Evolutionary conservation across 2,329 filamentous ascomycete genomes (phyloP).

Genomic region (Paecilomyces formosus): DNA sequence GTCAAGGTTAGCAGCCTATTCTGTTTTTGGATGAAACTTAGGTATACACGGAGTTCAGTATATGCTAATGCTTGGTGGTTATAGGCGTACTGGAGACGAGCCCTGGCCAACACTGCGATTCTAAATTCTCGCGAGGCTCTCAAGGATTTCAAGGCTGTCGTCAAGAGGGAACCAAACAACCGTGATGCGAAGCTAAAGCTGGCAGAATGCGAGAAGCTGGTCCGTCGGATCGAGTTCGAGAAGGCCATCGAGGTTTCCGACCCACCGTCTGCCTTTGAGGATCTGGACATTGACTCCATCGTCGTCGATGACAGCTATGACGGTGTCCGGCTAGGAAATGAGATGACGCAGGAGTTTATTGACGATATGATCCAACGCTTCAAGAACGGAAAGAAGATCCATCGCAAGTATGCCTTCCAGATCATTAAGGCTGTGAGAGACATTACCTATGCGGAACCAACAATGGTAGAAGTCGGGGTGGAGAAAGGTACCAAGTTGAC

Average conservation of each 20-base stretch:
- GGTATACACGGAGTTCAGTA: neutral
- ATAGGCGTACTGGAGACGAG: slow-evolving; percentile 89
- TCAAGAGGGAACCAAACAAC: slow-evolving; percentile 78
- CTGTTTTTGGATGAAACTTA: neutral
- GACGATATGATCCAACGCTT: slow-evolving; percentile 96
- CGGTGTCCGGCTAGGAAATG: slow-evolving; percentile 63
- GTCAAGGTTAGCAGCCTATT: slow-evolving; percentile 59
- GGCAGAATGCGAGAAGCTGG: slow-evolving; percentile 88
- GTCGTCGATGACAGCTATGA: slow-evolving; percentile 77
- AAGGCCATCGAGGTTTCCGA: slow-evolving; percentile 91
- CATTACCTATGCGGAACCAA: slow-evolving; percentile 83
- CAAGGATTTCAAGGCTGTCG: slow-evolving; percentile 84
- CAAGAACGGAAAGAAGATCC: slow-evolving; percentile 90
- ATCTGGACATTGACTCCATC: slow-evolving; percentile 81
- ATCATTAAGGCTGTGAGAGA: slow-evolving; percentile 87
- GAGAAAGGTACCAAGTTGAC: slow-evolving; percentile 72
- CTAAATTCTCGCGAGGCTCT: slow-evolving; percentile 81
- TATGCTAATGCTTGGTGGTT: neutral
- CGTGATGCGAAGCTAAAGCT: slow-evolving; percentile 87
- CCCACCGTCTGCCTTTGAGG: slow-evolving; percentile 84
- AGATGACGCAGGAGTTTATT: slow-evolving; percentile 96
- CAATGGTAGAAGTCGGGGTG: slow-evolving; percentile 91
- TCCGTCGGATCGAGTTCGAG: slow-evolving; percentile 86
- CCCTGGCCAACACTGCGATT: slow-evolving; percentile 85
- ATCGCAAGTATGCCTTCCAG: slow-evolving; percentile 95